Conservation (phyloP, 768 basidiomycete genomes). For the Lentinus brumalis region DNA sequence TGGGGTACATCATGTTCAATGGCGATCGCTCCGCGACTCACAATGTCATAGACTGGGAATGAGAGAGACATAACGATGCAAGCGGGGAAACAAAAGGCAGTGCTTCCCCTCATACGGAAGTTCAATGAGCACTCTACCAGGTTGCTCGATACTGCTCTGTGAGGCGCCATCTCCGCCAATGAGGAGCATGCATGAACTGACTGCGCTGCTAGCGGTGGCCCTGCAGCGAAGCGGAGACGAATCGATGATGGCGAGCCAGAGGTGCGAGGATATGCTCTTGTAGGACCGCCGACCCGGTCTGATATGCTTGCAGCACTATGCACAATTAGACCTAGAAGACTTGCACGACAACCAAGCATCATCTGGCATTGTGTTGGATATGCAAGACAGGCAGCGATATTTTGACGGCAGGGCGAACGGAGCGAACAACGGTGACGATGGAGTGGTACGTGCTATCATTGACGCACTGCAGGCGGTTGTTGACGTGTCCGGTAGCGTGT, state of each 20-base stretch:
- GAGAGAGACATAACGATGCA: constrained; percentile 94
- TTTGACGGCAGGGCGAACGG: constrained; percentile 61
- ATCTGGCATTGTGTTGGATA: constrained; percentile 76
- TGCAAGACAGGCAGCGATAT: constrained; percentile 83
- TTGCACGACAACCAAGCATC: constrained; percentile 70
- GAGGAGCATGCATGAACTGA: neutral
- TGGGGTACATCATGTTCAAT: constrained; percentile 31
- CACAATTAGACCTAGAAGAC: constrained; percentile 84
- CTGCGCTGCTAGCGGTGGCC: constrained; percentile 45
- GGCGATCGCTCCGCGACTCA: neutral
- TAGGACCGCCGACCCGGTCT: neutral
- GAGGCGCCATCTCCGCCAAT: constrained; percentile 25
- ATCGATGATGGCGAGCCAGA: constrained; percentile 42
- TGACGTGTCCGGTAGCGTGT: constrained; percentile 36
- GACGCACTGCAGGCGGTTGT: neutral
- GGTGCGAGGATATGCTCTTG: constrained; percentile 36
- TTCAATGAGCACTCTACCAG: constrained; percentile 98
- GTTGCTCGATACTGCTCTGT: constrained; percentile 81
- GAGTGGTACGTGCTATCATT: constrained; percentile 22
- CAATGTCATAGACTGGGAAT: constrained; percentile 70
- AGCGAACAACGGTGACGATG: constrained; percentile 14
- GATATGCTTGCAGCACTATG: constrained; percentile 33
- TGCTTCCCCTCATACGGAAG: constrained; percentile 90
- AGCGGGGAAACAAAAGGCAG: constrained; percentile 84
- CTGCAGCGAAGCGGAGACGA: constrained; percentile 63